Evolutionary conservation across 202 grass and related monocot genomes (phyloP).

Genomic region (Schoenoplectus triqueter): DNA sequence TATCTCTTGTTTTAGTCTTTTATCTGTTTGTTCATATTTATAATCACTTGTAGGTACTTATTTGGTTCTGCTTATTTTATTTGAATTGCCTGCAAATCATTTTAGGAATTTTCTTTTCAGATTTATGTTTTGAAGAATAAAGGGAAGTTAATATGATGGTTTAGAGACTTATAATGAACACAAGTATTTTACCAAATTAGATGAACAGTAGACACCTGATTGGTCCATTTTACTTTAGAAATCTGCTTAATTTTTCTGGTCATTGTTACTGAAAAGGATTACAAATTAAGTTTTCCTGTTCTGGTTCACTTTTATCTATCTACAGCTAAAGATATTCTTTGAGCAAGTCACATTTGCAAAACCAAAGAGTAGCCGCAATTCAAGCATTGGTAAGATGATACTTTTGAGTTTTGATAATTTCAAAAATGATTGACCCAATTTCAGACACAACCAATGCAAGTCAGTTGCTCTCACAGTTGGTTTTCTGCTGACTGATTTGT

Average conservation of each 20-base stretch:
- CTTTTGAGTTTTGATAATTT: neutral
- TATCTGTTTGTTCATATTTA: neutral
- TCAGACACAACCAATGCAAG: neutral
- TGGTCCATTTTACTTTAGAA: constrained; percentile 4
- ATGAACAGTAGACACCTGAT: neutral
- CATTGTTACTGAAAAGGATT: neutral
- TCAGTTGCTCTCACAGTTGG: neutral
- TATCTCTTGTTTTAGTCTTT: constrained; percentile 18
- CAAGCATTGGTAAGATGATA: constrained; percentile 72
- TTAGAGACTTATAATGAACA: neutral
- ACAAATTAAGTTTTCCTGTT: neutral
- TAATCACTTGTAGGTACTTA: neutral
- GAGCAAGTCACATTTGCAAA: constrained; percentile 94
- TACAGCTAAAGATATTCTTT: constrained; percentile 86
- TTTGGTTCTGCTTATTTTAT: neutral
- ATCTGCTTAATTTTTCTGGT: neutral
- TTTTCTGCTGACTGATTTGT: neutral
- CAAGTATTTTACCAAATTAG: neutral
- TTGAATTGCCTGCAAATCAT: neutral
- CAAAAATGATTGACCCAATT: neutral
- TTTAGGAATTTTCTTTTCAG: neutral
- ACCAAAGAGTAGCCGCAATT: constrained; percentile 93
- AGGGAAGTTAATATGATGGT: neutral
- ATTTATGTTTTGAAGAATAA: neutral
- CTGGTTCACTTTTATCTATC: neutral